These are phyloP conservation scores for Zalaria sp. DNA, from an alignment of 2,329 filamentous ascomycete genomes.

Conservation along the genomic window DNA sequence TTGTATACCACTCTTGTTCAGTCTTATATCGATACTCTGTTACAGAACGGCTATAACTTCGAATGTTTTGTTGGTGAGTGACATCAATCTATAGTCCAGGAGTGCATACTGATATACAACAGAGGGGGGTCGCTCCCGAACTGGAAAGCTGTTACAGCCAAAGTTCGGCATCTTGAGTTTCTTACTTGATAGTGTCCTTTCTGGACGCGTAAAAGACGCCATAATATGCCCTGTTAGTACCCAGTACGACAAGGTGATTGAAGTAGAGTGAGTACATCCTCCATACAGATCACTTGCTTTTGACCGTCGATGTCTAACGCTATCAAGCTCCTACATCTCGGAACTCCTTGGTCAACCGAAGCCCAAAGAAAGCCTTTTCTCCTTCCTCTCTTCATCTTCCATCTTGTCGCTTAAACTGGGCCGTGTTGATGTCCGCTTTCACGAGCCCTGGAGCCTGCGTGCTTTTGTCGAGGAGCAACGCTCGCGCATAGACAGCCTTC, in stretches of 20 bases:
- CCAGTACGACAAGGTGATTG: constrained; percentile 97
- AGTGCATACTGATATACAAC: neutral
- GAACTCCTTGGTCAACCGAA: constrained; percentile 91
- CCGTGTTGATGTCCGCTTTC: constrained; percentile 87
- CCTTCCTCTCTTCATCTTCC: constrained; percentile 80
- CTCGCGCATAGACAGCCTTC: constrained; percentile 31
- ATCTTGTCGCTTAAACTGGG: constrained; percentile 80
- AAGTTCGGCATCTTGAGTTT: constrained; percentile 95
- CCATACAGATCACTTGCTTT: neutral
- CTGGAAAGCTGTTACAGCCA: constrained; percentile 81
- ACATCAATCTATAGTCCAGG: neutral
- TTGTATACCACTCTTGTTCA: constrained; percentile 90
- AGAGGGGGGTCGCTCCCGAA: constrained; percentile 83
- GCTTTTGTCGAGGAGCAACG: constrained; percentile 70
- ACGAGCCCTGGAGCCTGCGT: constrained; percentile 86
- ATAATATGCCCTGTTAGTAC: constrained; percentile 93
- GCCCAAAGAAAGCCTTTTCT: constrained; percentile 81
- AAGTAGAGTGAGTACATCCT: constrained; percentile 54
- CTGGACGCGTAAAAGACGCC: constrained; percentile 74
- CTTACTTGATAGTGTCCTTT: constrained; percentile 77
- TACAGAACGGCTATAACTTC: constrained; percentile 85
- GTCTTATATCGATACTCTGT: constrained; percentile 81
- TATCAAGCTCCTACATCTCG: constrained; percentile 63
- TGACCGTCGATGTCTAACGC: neutral
- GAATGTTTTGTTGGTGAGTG: constrained; percentile 67